Conservation (phyloP, 176 grass and related monocot species). For the Otatea glauca region DNA sequence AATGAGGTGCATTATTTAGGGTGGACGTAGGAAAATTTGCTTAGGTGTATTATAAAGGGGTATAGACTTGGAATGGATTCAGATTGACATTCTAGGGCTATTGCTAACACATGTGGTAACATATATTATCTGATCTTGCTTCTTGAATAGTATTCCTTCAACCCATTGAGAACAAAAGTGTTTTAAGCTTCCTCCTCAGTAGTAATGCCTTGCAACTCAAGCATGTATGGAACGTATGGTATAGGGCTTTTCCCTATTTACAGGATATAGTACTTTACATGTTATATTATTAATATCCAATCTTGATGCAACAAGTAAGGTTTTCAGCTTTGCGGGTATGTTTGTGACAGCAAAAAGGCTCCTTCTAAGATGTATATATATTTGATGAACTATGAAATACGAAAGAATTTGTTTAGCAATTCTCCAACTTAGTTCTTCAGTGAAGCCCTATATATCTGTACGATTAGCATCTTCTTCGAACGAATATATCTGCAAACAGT, state of each 20-base stretch:
- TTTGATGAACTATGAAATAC: background rate
- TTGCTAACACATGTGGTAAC: constrained; percentile 26
- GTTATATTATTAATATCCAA: constrained; percentile 5
- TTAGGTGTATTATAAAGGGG: no score
- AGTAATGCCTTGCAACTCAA: constrained; percentile 17
- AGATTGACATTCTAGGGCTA: constrained; percentile 53
- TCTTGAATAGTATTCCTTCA: constrained; percentile 34
- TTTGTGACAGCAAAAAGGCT: background rate
- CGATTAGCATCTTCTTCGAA: background rate
- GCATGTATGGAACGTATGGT: background rate
- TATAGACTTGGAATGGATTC: constrained; percentile 39
- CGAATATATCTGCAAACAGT: constrained; percentile 11
- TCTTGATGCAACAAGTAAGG: background rate
- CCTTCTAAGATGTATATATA: background rate
- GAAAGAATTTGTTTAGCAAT: background rate
- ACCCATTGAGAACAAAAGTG: constrained; percentile 33
- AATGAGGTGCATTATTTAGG: no score
- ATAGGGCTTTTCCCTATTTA: background rate
- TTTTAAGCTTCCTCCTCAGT: constrained; percentile 21
- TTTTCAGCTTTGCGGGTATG: constrained; percentile 1
- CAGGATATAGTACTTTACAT: constrained; percentile 6
- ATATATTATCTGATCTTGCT: constrained; percentile 29
- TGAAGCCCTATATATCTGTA: background rate
- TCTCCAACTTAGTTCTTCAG: background rate
- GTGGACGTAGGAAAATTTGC: no score